Evolutionary conservation across 176 grass and related monocot genomes (phyloP), one percentile per base, ranked within the genome.

Genomic region (Zoysia japonica): DNA sequence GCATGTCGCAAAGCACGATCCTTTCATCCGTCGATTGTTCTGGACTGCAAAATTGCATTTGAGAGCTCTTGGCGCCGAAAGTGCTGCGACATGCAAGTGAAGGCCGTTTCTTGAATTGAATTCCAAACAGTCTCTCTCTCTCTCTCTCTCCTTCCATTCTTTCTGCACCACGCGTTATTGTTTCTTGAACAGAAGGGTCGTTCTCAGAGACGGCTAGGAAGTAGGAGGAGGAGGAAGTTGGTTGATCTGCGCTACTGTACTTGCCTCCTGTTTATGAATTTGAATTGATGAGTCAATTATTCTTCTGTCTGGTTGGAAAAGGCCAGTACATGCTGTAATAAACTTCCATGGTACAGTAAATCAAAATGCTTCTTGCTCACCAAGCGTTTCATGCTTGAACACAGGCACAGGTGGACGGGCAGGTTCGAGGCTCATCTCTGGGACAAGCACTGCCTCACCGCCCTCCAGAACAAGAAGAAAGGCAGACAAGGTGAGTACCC

Each of bases 381-480:
- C 74, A 41, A 37, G 77, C 59, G 4, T 51, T 77, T 72, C 87
- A 78, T 91, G 75, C 74, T 36, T 14, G 39, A 55, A 59, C 28
- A 28, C 47, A 99, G 96, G 88, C 96, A 99, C 67, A 87, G 96
- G 89, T 91, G 88, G 92, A 93, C 92, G 17, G 96, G 92, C 63
- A 91, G 92, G 20, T 99, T 85, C 75, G 96, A 99, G 81, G 96
- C 92, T 20, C 96, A 99, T 85, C 79, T 99, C 20, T 99, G 96
- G 96, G 92, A 99, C 78, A 99, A 95, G 76, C 82, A 99, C 38
- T 99, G 88, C 81, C 87, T 85, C 90, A 86, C 83, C 72, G 59
- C 83, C 16, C 19, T 91, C 61, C 88, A 91, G 3, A 99, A 87
- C 84, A 99, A 99, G 86, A 99, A 93, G 88, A 99, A 91, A 88